phyloP scores from a whole-genome alignment of 345 rosid genomes.

The Eutrema heterophyllum region DNA sequence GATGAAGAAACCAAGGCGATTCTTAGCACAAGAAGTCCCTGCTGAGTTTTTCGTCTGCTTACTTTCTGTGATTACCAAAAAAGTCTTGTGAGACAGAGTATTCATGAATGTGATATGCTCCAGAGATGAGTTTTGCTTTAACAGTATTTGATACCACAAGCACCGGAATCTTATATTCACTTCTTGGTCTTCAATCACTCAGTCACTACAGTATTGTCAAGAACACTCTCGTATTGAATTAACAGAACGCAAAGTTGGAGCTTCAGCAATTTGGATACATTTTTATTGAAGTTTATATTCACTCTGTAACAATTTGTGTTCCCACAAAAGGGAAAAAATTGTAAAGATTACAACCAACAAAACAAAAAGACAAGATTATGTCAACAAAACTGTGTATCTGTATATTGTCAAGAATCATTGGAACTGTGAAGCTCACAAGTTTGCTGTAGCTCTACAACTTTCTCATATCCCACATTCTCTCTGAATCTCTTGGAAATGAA shows the following conservation, averaged over 20 bases:
- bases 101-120: neutral
- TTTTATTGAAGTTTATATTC: constrained; percentile 10
- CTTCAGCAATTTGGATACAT: neutral
- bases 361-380: neutral
- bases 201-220: neutral
- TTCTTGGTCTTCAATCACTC: no score
- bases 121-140: constrained; percentile 1
- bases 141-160: neutral
- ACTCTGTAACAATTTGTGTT: constrained; percentile 9
- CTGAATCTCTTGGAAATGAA: constrained; percentile 55
- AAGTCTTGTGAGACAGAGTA: neutral
- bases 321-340: neutral
- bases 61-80: neutral
- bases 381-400: neutral
- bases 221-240: neutral
- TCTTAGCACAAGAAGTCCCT: constrained; percentile 22
- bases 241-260: neutral
- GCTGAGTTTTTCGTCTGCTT: neutral
- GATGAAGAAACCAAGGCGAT: constrained; percentile 47
- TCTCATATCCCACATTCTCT: constrained; percentile 49
- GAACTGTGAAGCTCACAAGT: neutral
- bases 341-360: neutral
- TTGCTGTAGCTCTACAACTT: constrained; percentile 42
- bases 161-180: neutral
- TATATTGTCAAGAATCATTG: constrained; percentile 20